Base-by-base conservation (phyloP, 768 basidiomycete genomes). In the Termitomyces sp. region DNA sequence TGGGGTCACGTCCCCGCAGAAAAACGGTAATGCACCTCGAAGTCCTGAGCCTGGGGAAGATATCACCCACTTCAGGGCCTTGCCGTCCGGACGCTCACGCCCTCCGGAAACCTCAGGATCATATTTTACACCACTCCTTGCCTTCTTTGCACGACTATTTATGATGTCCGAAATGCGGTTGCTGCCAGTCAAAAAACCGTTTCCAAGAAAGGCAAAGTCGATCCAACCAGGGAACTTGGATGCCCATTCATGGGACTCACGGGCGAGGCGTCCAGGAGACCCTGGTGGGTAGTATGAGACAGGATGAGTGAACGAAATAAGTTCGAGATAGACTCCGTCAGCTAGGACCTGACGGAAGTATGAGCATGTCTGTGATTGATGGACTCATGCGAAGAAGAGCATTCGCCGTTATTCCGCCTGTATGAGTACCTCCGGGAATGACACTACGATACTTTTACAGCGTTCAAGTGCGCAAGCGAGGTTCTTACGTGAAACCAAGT, bases 1-100 rank as follows among this genome's bases (percentile, higher is more conserved):
- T 3, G 85, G 81, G 3, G 87, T 88, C 3, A 88, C 71, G 64
- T 90, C 88, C 13, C 86, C 86, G 63, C 89, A 90, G 68, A 86
- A 90, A 65, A 90, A 90, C 7, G 88, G 88, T 18, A 84, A 67
- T 1, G 64, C 62, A 35, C 46, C 54, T 54, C 53, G 64, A 1
- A 20, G 26, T 40, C 22, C 24, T 10, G 84, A 74, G 4, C 73
- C 68, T 2, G 84, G 75, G 2, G 73, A 68, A 5, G 74, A 79
- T 40, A 87, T 79, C 42, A 84, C 64, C 87, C 88, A 90, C 63
- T 80, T 68, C 47, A 90, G 60, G 13, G 75, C 69, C 35, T 73
- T 70, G 2, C 86, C 87, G 57, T 88, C 85, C 0, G 75, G 69
- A 26, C 83, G 74, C 36, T 69, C 74, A 7, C 89, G 73, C 12